Evolutionary conservation across 495 filamentous ascomycete species (phyloP), one percentile per base, ranked within the genome.

Genomic region (Aspergillus wentii): DNA sequence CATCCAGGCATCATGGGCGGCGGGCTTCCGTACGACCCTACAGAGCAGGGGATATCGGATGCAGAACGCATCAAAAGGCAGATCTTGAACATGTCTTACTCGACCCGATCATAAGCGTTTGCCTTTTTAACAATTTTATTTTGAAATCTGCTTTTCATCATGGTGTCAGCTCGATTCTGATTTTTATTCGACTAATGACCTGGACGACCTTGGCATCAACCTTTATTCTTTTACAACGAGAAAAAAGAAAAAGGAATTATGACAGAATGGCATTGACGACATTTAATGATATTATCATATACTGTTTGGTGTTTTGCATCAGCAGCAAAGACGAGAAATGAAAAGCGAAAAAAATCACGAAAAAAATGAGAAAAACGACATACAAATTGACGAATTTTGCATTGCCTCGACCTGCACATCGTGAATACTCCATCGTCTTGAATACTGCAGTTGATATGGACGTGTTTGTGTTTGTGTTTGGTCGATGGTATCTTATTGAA

Each of bases 41-140:
- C 55, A 9, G 65, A 66, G 41, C 49, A 59, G 32, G 65, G 63
- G 30, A 51, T 71, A 18, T 62, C 66, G 2, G 68, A 72, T 45
- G 68, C 66, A n/a, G 66, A 72, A 44, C 60, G 66, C 0, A 70
- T 71, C 19, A 60, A 65, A 23, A 59, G 65, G 39, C 65, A 69
- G 51, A 68, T 70, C 29, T 39, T 69, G 41, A 69, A 62, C 41
- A 60, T 64, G 59, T 47, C 63, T 31, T 59, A 52, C 29, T 54
- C 48, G 41, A n/a, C n/a, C n/a, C 57, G 57, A 47, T 48, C 52
- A 34, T 66, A 61, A 33, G 31, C 44, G 50, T 39, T 32, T 43
- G 30, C 33, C 35, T 32, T 43, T 49, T 40, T 46, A 39, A 15
- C 19, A 19, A 22, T 8, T 22, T 21, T 14, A 14, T 20, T 26